A percentile compares a stretch with the other conserved stretches of the same genome.
Evolutionary conservation across 495 filamentous ascomycete species (phyloP).

Genomic region (Talaromyces trachyspermus): DNA sequence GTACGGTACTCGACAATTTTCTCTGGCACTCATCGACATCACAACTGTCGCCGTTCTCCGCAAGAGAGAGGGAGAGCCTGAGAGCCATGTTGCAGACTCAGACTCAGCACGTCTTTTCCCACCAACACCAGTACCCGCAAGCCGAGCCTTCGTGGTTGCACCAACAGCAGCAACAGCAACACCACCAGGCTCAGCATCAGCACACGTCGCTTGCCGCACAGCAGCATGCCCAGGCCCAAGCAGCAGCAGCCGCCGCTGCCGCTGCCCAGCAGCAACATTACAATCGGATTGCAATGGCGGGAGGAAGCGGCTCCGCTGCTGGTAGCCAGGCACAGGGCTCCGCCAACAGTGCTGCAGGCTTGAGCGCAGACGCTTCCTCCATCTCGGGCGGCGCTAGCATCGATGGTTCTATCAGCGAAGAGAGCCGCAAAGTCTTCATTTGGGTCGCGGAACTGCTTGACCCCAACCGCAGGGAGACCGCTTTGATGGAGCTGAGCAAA

Average conservation of each 20-base stretch:
- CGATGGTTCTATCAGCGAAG: conserved; percentile 67
- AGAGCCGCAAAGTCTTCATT: conserved; percentile 83
- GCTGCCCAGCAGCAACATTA: conserved; percentile 74
- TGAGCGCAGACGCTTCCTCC: conserved; percentile 47
- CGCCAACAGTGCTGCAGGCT: conserved; percentile 26
- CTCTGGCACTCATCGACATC: not conserved
- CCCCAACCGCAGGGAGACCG: conserved; percentile 77
- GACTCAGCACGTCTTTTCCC: conserved; percentile 58
- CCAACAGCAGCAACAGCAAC: conserved; percentile 52
- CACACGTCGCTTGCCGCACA: conserved; percentile 42
- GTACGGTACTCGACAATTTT: not conserved
- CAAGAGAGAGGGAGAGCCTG: not conserved
- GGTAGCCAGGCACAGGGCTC: conserved; percentile 30
- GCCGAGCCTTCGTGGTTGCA: conserved; percentile 75
- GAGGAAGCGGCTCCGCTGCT: conserved; percentile 30
- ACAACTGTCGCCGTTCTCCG: not conserved
- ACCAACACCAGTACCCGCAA: conserved; percentile 76
- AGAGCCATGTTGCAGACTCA: conserved; percentile 46
- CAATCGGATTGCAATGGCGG: conserved; percentile 61
- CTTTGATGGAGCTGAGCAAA: conserved; percentile 97
- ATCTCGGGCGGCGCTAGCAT: conserved; percentile 36
- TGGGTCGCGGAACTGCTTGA: conserved; percentile 93
- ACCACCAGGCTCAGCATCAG: conserved; percentile 41
- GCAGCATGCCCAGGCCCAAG: conserved; percentile 53
- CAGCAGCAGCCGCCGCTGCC: conserved; percentile 55